Percentiles rank a stretch among this genome's conserved stretches.
Conservation (phyloP, 257 asterid genomes). For the Echium plantagineum region DNA sequence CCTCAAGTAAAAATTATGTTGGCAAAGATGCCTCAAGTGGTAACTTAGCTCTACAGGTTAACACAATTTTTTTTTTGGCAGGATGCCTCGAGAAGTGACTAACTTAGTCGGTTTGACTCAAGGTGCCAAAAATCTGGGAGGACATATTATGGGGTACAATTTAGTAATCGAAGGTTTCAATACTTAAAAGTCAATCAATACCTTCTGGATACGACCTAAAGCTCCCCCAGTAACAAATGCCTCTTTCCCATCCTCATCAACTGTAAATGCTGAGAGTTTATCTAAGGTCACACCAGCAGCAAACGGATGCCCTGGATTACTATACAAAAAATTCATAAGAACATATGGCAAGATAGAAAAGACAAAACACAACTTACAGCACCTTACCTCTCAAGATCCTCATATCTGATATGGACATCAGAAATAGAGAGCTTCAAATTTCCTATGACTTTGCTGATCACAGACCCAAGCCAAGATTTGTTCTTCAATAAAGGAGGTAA, state of each 20-base stretch:
- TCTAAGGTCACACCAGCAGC: constrained; percentile 84
- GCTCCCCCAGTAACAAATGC: constrained; percentile 86
- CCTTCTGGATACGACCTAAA: constrained; percentile 83
- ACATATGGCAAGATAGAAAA: neutral
- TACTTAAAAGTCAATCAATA: constrained; percentile 11
- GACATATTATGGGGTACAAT: neutral
- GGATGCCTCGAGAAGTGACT: neutral
- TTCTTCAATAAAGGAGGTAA: constrained; percentile 40
- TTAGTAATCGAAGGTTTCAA: neutral
- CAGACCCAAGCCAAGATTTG: constrained; percentile 90
- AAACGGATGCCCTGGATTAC: constrained; percentile 92
- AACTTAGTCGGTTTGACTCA: neutral
- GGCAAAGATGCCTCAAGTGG: neutral
- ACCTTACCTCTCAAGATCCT: constrained; percentile 86
- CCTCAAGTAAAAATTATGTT: neutral
- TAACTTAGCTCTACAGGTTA: no score
- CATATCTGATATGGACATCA: constrained; percentile 92
- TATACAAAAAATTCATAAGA: constrained; percentile 28
- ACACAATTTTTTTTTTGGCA: no score
- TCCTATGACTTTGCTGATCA: constrained; percentile 92
- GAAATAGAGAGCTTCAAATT: constrained; percentile 92
- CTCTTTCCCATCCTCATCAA: constrained; percentile 83
- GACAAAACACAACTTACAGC: constrained; percentile 8
- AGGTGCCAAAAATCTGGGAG: neutral
- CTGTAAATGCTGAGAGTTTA: constrained; percentile 83